Percentiles rank a stretch among this genome's conserved stretches.
Conservation (phyloP, 352 stramenopile species). For the Pythium dissimile region DNA sequence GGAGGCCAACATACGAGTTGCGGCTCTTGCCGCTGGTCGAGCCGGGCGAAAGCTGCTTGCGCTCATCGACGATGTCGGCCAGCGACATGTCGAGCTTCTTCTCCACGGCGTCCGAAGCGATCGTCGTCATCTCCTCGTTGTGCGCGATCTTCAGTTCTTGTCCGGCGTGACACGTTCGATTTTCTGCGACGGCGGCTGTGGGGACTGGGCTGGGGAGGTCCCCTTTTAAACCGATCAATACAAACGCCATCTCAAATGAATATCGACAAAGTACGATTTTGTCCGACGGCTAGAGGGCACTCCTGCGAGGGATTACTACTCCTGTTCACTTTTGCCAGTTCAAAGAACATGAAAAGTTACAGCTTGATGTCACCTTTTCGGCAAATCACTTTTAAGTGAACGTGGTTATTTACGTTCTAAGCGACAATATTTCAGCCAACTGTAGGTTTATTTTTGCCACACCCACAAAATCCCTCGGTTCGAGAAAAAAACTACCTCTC, state of each 20-base stretch:
- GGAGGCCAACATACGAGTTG: slow-evolving; percentile 57
- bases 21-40: slow-evolving; percentile 39
- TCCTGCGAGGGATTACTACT: background rate
- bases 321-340: too few species aligned
- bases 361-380: too few species aligned
- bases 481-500: too few species aligned
- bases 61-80: slow-evolving; percentile 59
- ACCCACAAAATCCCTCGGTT: too few species aligned
- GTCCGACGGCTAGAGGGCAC: slow-evolving; percentile 8
- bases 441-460: too few species aligned
- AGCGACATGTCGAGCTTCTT: slow-evolving; percentile 77
- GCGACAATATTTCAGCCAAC: too few species aligned
- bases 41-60: slow-evolving; percentile 27
- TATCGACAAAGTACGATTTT: slow-evolving; percentile 5
- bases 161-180: background rate
- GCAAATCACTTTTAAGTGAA: too few species aligned
- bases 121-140: background rate
- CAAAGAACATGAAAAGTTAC: too few species aligned
- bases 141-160: slow-evolving; percentile 2
- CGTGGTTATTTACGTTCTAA: too few species aligned
- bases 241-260: background rate
- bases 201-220: slow-evolving; percentile 8
- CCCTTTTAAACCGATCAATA: slow-evolving; percentile 15
- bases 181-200: background rate
- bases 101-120: slow-evolving; percentile 37